These are phyloP conservation scores for Thalassiosira hispida DNA, from an alignment of 352 stramenopile genomes.

Conservation along the genomic window DNA sequence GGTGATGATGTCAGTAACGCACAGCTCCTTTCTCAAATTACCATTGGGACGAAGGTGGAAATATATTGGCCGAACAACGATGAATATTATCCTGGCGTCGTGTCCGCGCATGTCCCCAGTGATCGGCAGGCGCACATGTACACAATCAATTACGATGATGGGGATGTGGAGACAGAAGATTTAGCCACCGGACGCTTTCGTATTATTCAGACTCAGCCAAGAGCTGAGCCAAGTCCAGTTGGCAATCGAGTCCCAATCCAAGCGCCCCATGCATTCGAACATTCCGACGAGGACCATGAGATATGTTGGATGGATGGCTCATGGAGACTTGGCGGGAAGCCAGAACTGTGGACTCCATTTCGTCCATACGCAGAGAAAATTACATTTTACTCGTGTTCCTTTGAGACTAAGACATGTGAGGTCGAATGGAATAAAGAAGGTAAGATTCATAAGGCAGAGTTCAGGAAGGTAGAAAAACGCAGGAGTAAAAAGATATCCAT, in stretches of 20 bases:
- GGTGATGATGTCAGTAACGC: neutral
- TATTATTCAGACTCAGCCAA: too few relatives aligned
- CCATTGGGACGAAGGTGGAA: neutral
- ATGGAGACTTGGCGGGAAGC: neutral
- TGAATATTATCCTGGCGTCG: neutral
- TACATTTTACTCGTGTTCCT: constrained; percentile 8
- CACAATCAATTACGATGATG: neutral
- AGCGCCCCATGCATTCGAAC: too few relatives aligned
- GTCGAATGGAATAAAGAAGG: constrained; percentile 25
- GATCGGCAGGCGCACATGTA: neutral
- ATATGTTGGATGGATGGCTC: neutral
- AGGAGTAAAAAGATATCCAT: neutral
- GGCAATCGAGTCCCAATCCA: too few relatives aligned
- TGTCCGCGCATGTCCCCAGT: neutral
- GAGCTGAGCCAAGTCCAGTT: too few relatives aligned
- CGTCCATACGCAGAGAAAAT: neutral
- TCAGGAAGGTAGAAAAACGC: neutral
- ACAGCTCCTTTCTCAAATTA: neutral
- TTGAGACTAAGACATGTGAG: constrained; percentile 1
- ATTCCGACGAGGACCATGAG: neutral
- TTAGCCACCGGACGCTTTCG: neutral
- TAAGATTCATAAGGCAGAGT: neutral
- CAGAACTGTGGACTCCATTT: neutral
- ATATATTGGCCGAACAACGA: neutral
- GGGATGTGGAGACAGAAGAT: neutral